Conservation (phyloP, 2,329 filamentous ascomycete genomes). For the Periconia digitata region DNA sequence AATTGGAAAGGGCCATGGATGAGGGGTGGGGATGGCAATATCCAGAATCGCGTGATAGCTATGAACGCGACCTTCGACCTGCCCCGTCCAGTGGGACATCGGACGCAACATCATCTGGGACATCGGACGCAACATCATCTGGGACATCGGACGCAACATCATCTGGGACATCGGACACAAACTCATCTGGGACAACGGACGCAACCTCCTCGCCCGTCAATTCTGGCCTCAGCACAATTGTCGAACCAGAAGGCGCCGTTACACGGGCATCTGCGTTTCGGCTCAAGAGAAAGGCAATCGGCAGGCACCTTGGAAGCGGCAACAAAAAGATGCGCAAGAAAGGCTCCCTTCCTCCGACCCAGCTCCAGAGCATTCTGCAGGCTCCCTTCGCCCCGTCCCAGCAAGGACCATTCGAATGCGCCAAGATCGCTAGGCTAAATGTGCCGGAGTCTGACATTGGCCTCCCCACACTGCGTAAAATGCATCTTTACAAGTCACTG, state of each 20-base stretch:
- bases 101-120: constrained; percentile 1
- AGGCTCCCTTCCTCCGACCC: constrained; percentile 50
- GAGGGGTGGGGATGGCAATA: constrained; percentile 99
- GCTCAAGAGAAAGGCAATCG: constrained; percentile 43
- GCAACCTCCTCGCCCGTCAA: constrained; percentile 22
- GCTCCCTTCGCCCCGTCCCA: constrained; percentile 55
- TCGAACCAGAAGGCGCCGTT: constrained; percentile 31
- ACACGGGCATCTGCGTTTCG: constrained; percentile 35
- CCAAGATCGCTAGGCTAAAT: constrained; percentile 78
- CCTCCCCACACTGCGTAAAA: constrained; percentile 72
- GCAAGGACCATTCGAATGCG: constrained; percentile 83
- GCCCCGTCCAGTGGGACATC: neutral
- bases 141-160: constrained; percentile 1
- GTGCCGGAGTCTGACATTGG: constrained; percentile 82
- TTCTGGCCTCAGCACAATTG: constrained; percentile 13
- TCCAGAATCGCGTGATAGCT: constrained; percentile 71
- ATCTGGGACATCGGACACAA: too few relatives aligned
- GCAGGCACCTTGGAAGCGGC: constrained; percentile 40
- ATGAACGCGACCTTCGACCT: constrained; percentile 77
- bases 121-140: constrained; percentile 1
- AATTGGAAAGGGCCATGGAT: constrained; percentile 79
- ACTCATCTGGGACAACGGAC: neutral
- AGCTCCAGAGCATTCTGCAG: constrained; percentile 47
- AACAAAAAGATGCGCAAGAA: constrained; percentile 62
- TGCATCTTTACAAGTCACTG: constrained; percentile 94